Base-by-base conservation (phyloP, 2,329 filamentous ascomycete genomes). In the Trichoderma breve region DNA sequence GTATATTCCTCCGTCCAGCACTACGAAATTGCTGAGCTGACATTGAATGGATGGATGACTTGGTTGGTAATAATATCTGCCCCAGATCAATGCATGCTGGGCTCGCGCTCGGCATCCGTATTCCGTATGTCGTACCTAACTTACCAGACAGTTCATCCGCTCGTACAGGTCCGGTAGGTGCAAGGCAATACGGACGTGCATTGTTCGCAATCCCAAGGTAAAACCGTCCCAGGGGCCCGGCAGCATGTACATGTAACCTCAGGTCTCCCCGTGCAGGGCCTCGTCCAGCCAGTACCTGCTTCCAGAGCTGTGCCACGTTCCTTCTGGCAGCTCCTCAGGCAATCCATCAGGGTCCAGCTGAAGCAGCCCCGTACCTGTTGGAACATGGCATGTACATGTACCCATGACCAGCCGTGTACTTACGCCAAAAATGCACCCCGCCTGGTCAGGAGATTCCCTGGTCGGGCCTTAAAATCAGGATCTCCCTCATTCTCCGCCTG, bases 381-480 rank as follows among this genome's bases (percentile, higher is more conserved):
- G 28, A 4, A 34, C 34, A 36, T 36, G 34, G 32, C 32, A 26
- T 24, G 21, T 39, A 21, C 30, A 62, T 39, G 66, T 69, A 60
- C 65, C 15, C 30, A 21, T 36, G 6, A n/a, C 24, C 28, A 21
- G 51, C 15, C 30, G 14, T 18, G 15, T 47, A 58, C 64, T n/a
- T 14, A 9, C 32, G 15, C 32, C 53, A 36, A 36, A 14, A 36
- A 39, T 39, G 9, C 36, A 43, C 39, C 39, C 39, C 39, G 39
- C 39, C 39, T 43, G 26, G 66, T 70, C 66, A 70, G 66, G 66
- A 70, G 66, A 53, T 51, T 36, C 8, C 63, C 55, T 61, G n/a
- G 57, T 53, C 51, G 43, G 66, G 66, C 66, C 53, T 53, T 62
- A 70, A 70, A 61, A 70, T 70, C 66, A 70, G 66, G 28, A 70